phyloP scores from a whole-genome alignment of 805 yeast genomes.

The Saturnispora quitensis region DNA sequence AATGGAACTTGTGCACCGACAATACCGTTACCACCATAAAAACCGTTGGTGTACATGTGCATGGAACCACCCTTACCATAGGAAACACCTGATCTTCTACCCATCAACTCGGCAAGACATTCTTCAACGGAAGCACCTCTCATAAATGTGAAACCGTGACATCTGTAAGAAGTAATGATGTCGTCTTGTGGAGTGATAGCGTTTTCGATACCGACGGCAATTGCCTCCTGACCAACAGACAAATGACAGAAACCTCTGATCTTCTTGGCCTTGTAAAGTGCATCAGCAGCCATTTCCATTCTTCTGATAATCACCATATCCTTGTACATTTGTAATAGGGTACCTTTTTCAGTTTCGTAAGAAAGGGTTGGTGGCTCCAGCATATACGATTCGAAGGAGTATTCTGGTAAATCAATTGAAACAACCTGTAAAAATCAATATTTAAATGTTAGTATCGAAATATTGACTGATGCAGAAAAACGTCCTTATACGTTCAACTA shows the following conservation, averaged over 20 bases:
- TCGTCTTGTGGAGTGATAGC: constrained; percentile 83
- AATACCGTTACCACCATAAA: constrained; percentile 99
- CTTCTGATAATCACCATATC: constrained; percentile 92
- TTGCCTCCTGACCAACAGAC: constrained; percentile 97
- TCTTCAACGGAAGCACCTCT: constrained; percentile 89
- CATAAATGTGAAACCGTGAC: constrained; percentile 97
- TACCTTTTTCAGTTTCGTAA: constrained; percentile 72
- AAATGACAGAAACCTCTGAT: constrained; percentile 98
- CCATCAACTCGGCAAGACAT: constrained; percentile 94
- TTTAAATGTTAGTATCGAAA: constrained; percentile 9
- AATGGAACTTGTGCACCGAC: constrained; percentile 99
- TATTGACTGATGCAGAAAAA: background rate
- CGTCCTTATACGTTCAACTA: too few relatives aligned
- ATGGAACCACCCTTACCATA: constrained; percentile 99
- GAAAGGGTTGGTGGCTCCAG: constrained; percentile 61
- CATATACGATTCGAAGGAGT: constrained; percentile 79
- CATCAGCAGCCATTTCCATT: constrained; percentile 99
- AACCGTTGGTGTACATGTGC: constrained; percentile 95
- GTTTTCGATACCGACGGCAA: constrained; percentile 96
- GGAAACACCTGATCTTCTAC: constrained; percentile 90
- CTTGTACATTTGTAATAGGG: constrained; percentile 86
- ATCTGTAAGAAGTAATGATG: constrained; percentile 93
- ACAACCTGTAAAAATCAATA: constrained; percentile 14
- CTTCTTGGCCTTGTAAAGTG: constrained; percentile 95
- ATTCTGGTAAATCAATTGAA: constrained; percentile 58